Evolutionary conservation across 2,329 filamentous ascomycete species (phyloP).

Genomic region (Calonectria ilicicola): DNA sequence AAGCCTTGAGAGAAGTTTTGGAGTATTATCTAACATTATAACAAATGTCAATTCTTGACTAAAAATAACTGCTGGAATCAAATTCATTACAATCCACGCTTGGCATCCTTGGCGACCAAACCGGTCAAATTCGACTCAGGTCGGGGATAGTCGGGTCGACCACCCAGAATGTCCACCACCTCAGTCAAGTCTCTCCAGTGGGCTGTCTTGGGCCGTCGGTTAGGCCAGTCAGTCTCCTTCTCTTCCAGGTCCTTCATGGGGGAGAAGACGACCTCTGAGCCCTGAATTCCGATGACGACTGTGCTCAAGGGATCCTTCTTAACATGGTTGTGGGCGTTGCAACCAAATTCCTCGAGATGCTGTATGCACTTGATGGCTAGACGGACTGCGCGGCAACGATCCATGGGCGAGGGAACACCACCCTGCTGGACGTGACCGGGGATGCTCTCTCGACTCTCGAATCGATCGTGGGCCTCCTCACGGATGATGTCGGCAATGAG

Average conservation of each 20-base stretch:
- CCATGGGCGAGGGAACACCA: slow-evolving; percentile 93
- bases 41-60: no score
- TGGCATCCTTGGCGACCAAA: slow-evolving; percentile 69
- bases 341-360: slow-evolving; percentile 84
- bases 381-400: slow-evolving; percentile 90
- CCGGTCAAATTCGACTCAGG: slow-evolving; percentile 65
- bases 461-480: slow-evolving; percentile 90
- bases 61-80: background rate
- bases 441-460: slow-evolving; percentile 91
- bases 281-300: slow-evolving; percentile 91
- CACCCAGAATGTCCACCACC: slow-evolving; percentile 86
- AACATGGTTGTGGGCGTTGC: slow-evolving; percentile 74
- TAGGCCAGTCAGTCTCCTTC: slow-evolving; percentile 92
- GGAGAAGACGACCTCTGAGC: slow-evolving; percentile 89
- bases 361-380: slow-evolving; percentile 95
- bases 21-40: no score
- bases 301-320: slow-evolving; percentile 79
- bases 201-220: slow-evolving; percentile 84
- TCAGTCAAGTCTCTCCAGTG: slow-evolving; percentile 87
- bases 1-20: no score
- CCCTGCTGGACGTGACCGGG: slow-evolving; percentile 96
- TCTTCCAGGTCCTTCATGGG: slow-evolving; percentile 85
- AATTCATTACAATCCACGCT: slow-evolving; percentile 59
- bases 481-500: slow-evolving; percentile 96
- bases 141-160: slow-evolving; percentile 67